phyloP scores from a whole-genome alignment of 2,329 filamentous ascomycete genomes.

The Raffaelea ambrosiae region DNA sequence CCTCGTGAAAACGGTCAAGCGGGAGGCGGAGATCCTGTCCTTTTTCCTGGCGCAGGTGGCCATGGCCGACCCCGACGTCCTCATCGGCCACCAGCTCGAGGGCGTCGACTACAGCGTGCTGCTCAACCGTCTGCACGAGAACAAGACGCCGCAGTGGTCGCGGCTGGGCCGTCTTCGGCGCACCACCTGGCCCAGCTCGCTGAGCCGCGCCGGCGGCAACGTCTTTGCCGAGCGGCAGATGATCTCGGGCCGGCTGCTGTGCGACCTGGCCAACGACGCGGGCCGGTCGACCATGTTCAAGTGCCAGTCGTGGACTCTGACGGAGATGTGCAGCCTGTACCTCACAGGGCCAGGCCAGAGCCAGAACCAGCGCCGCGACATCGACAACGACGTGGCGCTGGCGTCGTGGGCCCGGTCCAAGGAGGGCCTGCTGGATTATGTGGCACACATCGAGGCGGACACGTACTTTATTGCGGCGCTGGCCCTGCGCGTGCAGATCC shows the following conservation, averaged over 20 bases:
- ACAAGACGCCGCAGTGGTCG: constrained; percentile 91
- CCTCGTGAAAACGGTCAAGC: constrained; percentile 70
- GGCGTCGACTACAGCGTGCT: constrained; percentile 93
- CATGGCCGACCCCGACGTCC: constrained; percentile 81
- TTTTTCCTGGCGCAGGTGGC: constrained; percentile 87
- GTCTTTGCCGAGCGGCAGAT: constrained; percentile 91
- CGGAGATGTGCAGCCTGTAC: constrained; percentile 93
- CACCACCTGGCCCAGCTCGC: constrained; percentile 75
- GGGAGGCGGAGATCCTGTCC: constrained; percentile 74
- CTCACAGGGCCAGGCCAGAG: constrained; percentile 33
- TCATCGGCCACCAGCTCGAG: constrained; percentile 92
- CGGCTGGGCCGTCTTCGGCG: constrained; percentile 81
- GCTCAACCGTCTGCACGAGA: constrained; percentile 76
- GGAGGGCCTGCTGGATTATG: constrained; percentile 83
- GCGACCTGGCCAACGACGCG: constrained; percentile 91
- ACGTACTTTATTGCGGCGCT: constrained; percentile 94
- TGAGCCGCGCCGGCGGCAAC: constrained; percentile 68
- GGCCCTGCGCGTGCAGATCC: constrained; percentile 79
- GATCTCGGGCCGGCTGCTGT: constrained; percentile 80
- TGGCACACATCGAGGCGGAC: constrained; percentile 89
- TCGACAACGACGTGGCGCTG: constrained; percentile 81
- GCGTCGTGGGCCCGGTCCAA: constrained; percentile 79
- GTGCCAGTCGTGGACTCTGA: constrained; percentile 96
- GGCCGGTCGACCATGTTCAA: constrained; percentile 96
- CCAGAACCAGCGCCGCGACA: constrained; percentile 64